Evolutionary conservation across 176 grass and related monocot genomes (phyloP), one percentile per base, ranked within the genome.

Genomic region (Eleusine coracana): DNA sequence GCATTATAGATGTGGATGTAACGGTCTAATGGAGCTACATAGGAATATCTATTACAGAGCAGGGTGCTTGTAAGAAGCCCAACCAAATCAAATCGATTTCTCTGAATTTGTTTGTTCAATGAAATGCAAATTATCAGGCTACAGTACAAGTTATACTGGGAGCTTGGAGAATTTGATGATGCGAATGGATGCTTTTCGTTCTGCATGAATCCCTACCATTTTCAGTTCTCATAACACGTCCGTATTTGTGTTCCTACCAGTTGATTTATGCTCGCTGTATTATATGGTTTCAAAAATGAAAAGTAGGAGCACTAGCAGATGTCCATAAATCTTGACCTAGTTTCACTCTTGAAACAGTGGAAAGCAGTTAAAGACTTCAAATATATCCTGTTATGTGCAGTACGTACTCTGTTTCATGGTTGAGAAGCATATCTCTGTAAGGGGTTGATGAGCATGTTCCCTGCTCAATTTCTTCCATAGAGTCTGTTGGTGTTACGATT

Each of bases 41-140:
- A 71, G 15, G 21, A 27, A 5, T 13, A 9, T 27, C 21, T 55
- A 74, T 66, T 6, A 59, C 21, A n/a, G 55, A 3, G 5, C 54
- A 17, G 41, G 59, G 63, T 66, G 0, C 42, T 48, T 55, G 46
- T 10, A 8, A 68, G 14, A 49, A 74, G 10, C 68, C 20, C 16
- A 5, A 54, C 51, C 51, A 54, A 45, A 73, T 6, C 44, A 45
- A 45, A 41, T 40, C 79, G 41, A 55, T 78, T 76, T 20, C 61
- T 36, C 7, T 27, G 58, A n/a, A 59, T 81, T 75, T 87, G 49
- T 23, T 80, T 59, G 60, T 68, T 68, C 10, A 36, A 10, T 0
- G 20, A 31, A 54, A 55, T 72, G 44, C 65, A 49, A 71, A 54
- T 10, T 54, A 1, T 20, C 4, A 77, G 20, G 25, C 5, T 45